A percentile compares a stretch with the other conserved stretches of the same genome.
phyloP scores from a whole-genome alignment of 805 yeast species.

The Starmerella bacillaris region DNA sequence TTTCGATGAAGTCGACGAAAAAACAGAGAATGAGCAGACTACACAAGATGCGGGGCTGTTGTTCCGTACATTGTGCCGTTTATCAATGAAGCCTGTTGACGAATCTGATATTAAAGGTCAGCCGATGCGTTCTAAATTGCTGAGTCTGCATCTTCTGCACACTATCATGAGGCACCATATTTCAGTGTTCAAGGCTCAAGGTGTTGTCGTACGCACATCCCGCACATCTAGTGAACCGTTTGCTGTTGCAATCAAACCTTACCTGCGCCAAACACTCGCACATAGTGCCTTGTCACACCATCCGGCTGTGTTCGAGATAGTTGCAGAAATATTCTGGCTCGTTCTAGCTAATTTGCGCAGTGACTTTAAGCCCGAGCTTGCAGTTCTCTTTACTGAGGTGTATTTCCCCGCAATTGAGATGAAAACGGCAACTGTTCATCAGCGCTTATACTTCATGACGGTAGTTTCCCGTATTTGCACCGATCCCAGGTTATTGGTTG shows the following conservation, averaged over 20 bases:
- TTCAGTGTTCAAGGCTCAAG: conserved; percentile 44
- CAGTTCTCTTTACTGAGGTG: conserved; percentile 80
- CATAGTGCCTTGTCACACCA: conserved; percentile 84
- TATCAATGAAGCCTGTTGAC: conserved; percentile 72
- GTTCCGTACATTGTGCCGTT: conserved; percentile 86
- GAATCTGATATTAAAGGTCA: conserved; percentile 59
- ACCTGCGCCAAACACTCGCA: conserved; percentile 62
- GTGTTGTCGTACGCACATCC: conserved; percentile 16
- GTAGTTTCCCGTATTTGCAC: conserved; percentile 67
- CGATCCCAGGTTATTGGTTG: conserved; percentile 81
- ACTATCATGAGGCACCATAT: conserved; percentile 71
- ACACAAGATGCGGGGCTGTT: conserved; percentile 84
- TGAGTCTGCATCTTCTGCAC: conserved; percentile 75
- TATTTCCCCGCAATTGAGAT: conserved; percentile 88
- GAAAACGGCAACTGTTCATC: conserved; percentile 81
- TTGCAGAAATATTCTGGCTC: conserved; percentile 86
- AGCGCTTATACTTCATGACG: conserved; percentile 68
- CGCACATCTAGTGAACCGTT: conserved; percentile 29
- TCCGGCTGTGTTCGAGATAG: conserved; percentile 80
- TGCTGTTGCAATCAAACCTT: conserved; percentile 67
- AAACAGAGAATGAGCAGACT: conserved; percentile 44
- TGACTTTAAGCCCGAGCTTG: conserved; percentile 81
- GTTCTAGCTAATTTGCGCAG: conserved; percentile 64
- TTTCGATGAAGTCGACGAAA: conserved; percentile 24
- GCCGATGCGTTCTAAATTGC: conserved; percentile 74